Evolutionary conservation across 352 stramenopile genomes (phyloP), one percentile per base, ranked within the genome.

Genomic region (Thalassiosira mediterranea): DNA sequence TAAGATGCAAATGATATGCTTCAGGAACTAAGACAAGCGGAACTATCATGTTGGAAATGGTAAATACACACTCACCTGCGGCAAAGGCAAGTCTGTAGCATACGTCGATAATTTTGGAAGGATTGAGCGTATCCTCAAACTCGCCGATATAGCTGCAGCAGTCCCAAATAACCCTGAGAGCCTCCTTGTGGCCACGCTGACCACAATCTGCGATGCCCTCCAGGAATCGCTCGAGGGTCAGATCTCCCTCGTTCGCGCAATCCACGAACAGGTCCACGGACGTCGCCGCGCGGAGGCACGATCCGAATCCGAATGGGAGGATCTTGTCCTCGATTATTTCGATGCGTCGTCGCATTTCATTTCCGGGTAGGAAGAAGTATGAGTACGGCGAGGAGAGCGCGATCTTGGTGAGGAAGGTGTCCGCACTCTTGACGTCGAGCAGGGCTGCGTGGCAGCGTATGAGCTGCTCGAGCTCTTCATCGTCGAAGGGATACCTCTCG

Each of bases 191-290:
- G 0, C 83, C 85, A 21, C 79, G 31, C 54, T 84, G 66, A 21
- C 56, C 73, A 56, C 71, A 81, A 63, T 86, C 74, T 1, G 82
- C 57, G 31, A 88, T 37, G 4, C 85, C 85, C 49, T 84, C 79
- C 40, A 89, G 82, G 40, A 90, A 90, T 32, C 53, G 31, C 65
- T 91, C 85, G 10, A 91, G 26, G 52, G 79, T 64, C 8, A 76
- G 48, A 11, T 80, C 25, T 1, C 44, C 53, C 37, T 76, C 59
- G 38, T 77, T 67, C 1, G 59, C 56, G 21, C 42, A 72, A 52
- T 70, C 68, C 10, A 86, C 60, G 59, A 71, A 57, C 26, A 77
- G 51, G 58, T 61, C 44, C 11, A 79, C 26, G 65, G 85, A 90
- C 32, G 72, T 81, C 7, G 69, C 75, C 19, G 69, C 69, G 17